Base-by-base conservation (phyloP, 345 rosid genomes). In the Arabis hirsuta region DNA sequence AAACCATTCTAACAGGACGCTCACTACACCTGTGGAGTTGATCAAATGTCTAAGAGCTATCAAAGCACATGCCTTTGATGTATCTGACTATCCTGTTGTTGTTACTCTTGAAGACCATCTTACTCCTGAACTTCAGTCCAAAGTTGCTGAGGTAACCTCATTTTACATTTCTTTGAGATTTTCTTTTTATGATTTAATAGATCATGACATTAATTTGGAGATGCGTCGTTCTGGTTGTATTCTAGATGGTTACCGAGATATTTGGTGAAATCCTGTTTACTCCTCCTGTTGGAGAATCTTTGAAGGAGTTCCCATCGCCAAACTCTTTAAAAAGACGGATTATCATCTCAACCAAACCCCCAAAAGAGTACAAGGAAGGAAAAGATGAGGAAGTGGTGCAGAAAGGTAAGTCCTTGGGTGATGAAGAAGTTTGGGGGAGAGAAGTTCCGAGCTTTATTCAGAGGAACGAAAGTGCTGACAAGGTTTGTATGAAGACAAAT, bases 101-200 rank as follows among this genome's bases (percentile, higher is more conserved):
- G 86, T 91, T 65, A 91, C 97, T 62, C 86, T 91, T 4, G 97
- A 91, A 77, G 94, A 91, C 71, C 97, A 91, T 65, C 89, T 89
- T 48, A 88, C 90, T 67, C 80, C 94, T 16, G 86, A 87, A 69
- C 96, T 91, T 76, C 96, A 85, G 78, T 78, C 88, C 38, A 86
- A 88, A 89, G 92, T 87, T 34, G 94, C 96, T 45, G 81, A 85
- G 89, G 97, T 91, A 69, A 42, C 62, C 64, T 52, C 39, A 3
- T 67, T 44, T 52, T 51, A 3, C 58, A 12, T 73, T 63, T 38
- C 32, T 48, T 27, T 11, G 9, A 12, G 13, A 7, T 50, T 50
- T 26, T 19, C 13, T 38, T 39, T 10, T 4, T 2, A 6, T 1
- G 12, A 10, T 65, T 43, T 31, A 0, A 13, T 31, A 11, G 7